Conservation (phyloP, 345 rosid species). For the Murraya paniculata region DNA sequence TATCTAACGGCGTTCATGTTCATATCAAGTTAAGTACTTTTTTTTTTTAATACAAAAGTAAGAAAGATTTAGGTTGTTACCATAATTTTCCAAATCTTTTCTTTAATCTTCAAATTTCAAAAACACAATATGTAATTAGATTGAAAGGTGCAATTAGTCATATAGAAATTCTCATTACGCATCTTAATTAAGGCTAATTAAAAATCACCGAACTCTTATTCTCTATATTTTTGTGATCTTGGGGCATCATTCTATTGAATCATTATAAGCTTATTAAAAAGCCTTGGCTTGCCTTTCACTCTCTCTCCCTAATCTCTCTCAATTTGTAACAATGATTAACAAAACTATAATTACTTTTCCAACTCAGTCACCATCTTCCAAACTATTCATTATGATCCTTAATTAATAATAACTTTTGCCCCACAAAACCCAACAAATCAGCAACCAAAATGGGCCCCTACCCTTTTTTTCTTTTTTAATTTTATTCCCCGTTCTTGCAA, state of each 20-base stretch:
- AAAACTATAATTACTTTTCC: neutral
- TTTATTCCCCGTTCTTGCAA: slow-evolving; percentile 15
- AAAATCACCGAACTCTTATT: neutral
- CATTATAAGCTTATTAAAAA: neutral
- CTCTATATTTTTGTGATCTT: neutral
- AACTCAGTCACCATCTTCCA: neutral
- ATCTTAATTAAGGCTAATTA: neutral
- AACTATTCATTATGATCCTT: slow-evolving; percentile 6
- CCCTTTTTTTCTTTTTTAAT: neutral
- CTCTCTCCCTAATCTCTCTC: neutral
- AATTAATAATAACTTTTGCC: slow-evolving; percentile 5
- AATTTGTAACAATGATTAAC: neutral
- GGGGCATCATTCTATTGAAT: neutral
- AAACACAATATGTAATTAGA: neutral
- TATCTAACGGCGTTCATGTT: no score
- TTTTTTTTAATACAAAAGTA: no score
- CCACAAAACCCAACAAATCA: slow-evolving; percentile 29
- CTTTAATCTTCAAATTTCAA: neutral
- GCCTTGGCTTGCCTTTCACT: neutral
- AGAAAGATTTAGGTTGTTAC: neutral
- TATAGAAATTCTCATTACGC: neutral
- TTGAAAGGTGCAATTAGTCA: neutral
- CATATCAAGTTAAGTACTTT: no score
- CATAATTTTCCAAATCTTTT: neutral
- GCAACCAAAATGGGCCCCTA: slow-evolving; percentile 26